Base-by-base conservation (phyloP, 78 protist genomes). In the Dictyostelium firmibasis region DNA sequence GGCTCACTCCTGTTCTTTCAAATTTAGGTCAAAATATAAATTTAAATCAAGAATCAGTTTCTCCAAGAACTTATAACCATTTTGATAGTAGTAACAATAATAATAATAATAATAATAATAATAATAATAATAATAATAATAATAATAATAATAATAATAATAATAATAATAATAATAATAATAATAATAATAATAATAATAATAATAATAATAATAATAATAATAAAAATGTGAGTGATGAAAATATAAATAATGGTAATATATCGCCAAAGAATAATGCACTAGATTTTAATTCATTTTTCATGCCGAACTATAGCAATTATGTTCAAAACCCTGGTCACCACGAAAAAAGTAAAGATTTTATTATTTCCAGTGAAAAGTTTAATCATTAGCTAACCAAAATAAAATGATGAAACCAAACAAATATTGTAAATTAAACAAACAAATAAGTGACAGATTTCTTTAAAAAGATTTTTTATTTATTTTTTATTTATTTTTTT, bases 1-100 rank as follows among this genome's bases (percentile, higher is more conserved):
- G 79, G 79, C 79, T 72, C 35, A 72, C 79, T 31, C 79, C 79
- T 16, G 79, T 72, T 72, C 35, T 72, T 29, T 72, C 79, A 31
- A 72, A 72, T 33, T 16, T 72, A 20, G n/a, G 75, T 11, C 75
- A 67, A 67, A 67, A 67, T 27, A 67, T 57, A 57, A 57, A 57
- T 57, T 57, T 57, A 57, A 57, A 57, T 57, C 67, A 57, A 57
- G 67, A 57, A 20, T 57, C 67, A 57, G 67, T 57, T 57, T 57
- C 67, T 57, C 67, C 67, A 57, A 57, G 67, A 57, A n/a, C 16
- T 57, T 57, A 57, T 57, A 57, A 57, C 20, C 10, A 50, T 50
- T 16, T 16, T 50, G 23, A 50, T 50, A 50, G 1, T 50, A 16
- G 16, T 16, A 50, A 50, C 16, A 16, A 16, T 50, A 50, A 50